These are phyloP conservation scores for Saccharomycopsis selenospora DNA, from an alignment of 805 yeast species.

Conservation along the genomic window DNA sequence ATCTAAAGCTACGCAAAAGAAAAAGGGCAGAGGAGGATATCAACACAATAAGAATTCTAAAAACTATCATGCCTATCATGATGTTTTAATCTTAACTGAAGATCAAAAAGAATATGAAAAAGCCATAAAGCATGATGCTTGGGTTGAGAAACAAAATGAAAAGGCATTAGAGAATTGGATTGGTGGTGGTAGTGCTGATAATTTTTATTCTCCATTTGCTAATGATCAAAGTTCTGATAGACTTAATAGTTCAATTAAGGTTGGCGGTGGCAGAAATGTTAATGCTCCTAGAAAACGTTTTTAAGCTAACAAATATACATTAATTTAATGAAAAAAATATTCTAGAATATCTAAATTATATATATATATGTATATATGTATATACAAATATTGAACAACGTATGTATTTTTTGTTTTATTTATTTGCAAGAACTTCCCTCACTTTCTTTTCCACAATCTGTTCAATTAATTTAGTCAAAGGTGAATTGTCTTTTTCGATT, in stretches of 20 bases:
- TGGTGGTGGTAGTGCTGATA: slow-evolving; percentile 87
- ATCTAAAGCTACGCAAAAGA: slow-evolving; percentile 64
- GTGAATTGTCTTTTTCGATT: slow-evolving; percentile 40
- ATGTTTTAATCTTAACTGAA: slow-evolving; percentile 62
- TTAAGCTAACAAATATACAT: slow-evolving; percentile 12
- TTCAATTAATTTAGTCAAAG: slow-evolving; percentile 43
- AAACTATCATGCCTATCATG: slow-evolving; percentile 36
- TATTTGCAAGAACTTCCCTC: slow-evolving; percentile 9
- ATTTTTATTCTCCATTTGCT: slow-evolving; percentile 81
- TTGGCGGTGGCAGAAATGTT: slow-evolving; percentile 80
- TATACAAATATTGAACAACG: not conserved
- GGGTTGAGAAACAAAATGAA: slow-evolving; percentile 82
- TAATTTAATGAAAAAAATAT: too few species aligned
- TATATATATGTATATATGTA: not conserved
- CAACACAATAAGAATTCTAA: slow-evolving; percentile 59
- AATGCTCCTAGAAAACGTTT: slow-evolving; percentile 50
- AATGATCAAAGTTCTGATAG: slow-evolving; percentile 40
- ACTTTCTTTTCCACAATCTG: slow-evolving; percentile 41
- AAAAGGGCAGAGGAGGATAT: slow-evolving; percentile 70
- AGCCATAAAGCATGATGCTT: slow-evolving; percentile 79
- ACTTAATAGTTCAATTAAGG: slow-evolving; percentile 56
- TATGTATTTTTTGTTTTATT: not conserved
- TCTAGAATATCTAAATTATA: not conserved
- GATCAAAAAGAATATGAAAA: slow-evolving; percentile 92
- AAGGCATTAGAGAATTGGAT: slow-evolving; percentile 81